A percentile compares a stretch with the other conserved stretches of the same genome.
Evolutionary conservation across 495 filamentous ascomycete species (phyloP).

Genomic region (Penicillium bovifimosum): DNA sequence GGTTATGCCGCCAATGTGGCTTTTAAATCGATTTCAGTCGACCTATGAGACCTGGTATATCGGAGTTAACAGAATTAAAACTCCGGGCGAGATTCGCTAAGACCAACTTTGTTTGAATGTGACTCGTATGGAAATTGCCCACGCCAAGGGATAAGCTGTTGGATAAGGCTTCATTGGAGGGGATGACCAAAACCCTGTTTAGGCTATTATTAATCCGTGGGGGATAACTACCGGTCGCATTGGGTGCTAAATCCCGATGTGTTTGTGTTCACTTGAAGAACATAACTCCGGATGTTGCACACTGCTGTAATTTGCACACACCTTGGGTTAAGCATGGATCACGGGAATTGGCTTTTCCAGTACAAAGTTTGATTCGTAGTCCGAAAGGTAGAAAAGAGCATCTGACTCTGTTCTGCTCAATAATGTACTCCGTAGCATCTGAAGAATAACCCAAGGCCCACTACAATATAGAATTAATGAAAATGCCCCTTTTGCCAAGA

Average conservation of each 20-base stretch:
- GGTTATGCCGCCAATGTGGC: conserved; percentile 18
- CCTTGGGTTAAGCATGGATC: not conserved
- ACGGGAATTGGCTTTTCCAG: not conserved
- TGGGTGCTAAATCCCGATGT: conserved; percentile 14
- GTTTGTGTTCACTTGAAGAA: not conserved
- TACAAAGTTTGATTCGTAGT: not conserved
- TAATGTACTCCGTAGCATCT: conserved; percentile 5
- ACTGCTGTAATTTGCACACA: not conserved
- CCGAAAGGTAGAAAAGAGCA: not conserved
- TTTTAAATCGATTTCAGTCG: not conserved
- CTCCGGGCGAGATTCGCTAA: conserved; percentile 3
- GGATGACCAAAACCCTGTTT: conserved; percentile 5
- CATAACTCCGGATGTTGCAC: not conserved
- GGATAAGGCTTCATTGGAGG: conserved; percentile 16
- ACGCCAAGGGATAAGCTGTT: conserved; percentile 6
- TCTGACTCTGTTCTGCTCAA: not conserved
- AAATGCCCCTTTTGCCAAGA: conserved; percentile 12
- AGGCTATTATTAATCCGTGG: conserved; percentile 11
- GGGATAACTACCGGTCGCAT: conserved; percentile 10
- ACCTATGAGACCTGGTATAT: conserved; percentile 5
- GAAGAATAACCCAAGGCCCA: conserved; percentile 9
- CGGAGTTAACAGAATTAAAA: conserved; percentile 7
- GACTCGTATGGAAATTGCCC: conserved; percentile 2
- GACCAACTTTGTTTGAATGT: conserved; percentile 5
- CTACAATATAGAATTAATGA: conserved; percentile 8